These are phyloP conservation scores for Fusarium clavum DNA, from an alignment of 2,329 filamentous ascomycete species.

Conservation along the genomic window DNA sequence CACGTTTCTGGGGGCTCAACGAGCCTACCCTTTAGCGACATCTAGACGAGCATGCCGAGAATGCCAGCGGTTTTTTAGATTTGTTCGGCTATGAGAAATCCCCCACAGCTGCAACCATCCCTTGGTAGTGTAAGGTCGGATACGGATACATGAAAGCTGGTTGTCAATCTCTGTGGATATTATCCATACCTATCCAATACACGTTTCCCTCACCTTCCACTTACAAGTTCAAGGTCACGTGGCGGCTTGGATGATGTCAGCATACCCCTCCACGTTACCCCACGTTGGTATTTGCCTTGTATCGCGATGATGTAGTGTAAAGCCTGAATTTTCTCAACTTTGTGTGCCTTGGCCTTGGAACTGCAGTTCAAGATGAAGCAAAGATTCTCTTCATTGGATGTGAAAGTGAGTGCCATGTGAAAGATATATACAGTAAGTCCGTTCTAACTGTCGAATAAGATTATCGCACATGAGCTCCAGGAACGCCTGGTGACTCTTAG, in stretches of 20 bases:
- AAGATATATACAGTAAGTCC: not conserved
- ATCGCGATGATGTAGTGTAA: slow-evolving; percentile 27
- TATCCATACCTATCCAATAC: not conserved
- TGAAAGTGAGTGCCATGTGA: slow-evolving; percentile 64
- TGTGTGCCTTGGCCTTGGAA: slow-evolving; percentile 10
- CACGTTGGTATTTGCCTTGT: slow-evolving; percentile 14
- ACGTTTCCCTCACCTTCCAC: not conserved
- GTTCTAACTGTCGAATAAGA: slow-evolving; percentile 61
- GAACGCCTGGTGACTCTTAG: slow-evolving; percentile 80
- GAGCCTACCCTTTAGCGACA: slow-evolving; percentile 4
- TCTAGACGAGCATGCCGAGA: not conserved
- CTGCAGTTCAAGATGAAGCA: slow-evolving; percentile 73
- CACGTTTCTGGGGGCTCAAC: slow-evolving; percentile 5
- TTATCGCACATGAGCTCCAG: slow-evolving; percentile 94
- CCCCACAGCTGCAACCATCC: not conserved
- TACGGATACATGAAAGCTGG: not conserved
- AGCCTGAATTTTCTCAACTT: slow-evolving; percentile 25
- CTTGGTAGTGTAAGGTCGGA: not conserved
- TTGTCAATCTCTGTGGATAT: not conserved
- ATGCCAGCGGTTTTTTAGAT: not conserved
- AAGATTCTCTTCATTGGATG: slow-evolving; percentile 81
- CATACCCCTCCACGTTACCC: slow-evolving; percentile 37
- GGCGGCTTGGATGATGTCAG: slow-evolving; percentile 29
- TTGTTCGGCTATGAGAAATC: not conserved
- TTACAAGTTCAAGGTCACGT: slow-evolving; percentile 21